These are phyloP conservation scores for Rhodomyrtus tomentosa DNA, from an alignment of 345 rosid genomes.

Conservation along the genomic window DNA sequence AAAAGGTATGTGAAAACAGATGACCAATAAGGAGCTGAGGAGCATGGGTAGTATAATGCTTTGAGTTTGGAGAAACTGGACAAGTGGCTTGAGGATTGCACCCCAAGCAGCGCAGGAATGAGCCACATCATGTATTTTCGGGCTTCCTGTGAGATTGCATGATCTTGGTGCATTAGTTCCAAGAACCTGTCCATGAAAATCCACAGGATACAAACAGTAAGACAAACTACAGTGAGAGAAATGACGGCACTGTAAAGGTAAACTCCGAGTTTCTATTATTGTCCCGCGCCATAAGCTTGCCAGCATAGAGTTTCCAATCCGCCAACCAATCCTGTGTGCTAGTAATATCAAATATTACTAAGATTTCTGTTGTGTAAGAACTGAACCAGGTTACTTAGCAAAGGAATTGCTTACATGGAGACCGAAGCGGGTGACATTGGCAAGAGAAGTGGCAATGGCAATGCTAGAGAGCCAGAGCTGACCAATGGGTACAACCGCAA, in stretches of 20 bases:
- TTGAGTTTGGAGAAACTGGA: constrained; percentile 18
- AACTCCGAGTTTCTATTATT: constrained; percentile 12
- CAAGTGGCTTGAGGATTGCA: constrained; percentile 13
- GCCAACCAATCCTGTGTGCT: constrained; percentile 13
- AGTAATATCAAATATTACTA: not conserved
- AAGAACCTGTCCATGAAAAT: constrained; percentile 16
- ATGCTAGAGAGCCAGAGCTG: constrained; percentile 14
- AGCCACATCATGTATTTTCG: constrained; percentile 15
- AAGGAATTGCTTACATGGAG: constrained; percentile 5
- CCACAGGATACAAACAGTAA: constrained; percentile 14
- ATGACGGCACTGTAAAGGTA: constrained; percentile 11
- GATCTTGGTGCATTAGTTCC: constrained; percentile 18
- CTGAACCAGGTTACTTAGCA: not conserved
- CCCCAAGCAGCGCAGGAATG: constrained; percentile 21
- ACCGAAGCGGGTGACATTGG: constrained; percentile 17
- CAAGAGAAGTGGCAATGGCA: constrained; percentile 15
- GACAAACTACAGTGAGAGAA: constrained; percentile 12
- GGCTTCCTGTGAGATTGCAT: constrained; percentile 11
- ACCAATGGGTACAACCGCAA: constrained; percentile 14
- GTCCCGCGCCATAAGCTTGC: constrained; percentile 24
- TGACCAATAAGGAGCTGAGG: not conserved
- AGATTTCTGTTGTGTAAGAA: not conserved
- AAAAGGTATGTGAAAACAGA: constrained; percentile 18
- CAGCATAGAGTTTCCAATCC: constrained; percentile 27
- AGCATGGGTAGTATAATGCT: constrained; percentile 27